Evolutionary conservation across 176 grass and related monocot genomes (phyloP), one percentile per base, ranked within the genome.

Genomic region (Saccharum officinarum): DNA sequence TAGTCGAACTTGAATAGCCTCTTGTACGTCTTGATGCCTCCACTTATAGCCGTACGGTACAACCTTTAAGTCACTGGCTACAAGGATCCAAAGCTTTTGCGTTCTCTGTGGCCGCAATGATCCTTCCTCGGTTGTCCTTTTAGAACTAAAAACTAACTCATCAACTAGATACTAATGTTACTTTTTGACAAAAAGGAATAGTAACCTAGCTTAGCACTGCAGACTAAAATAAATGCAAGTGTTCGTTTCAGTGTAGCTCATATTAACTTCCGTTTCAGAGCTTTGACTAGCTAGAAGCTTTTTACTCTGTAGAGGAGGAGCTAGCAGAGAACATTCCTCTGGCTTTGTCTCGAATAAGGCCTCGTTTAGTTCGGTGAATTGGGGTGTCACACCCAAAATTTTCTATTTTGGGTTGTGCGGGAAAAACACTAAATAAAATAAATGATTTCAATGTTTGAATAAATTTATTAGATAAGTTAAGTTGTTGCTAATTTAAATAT

Each of bases 271-370:
- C 61, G 36, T 78, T 77, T 76, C 3, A 10, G 12, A 34, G 37
- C 10, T 34, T 73, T 42, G 10, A 69, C 62, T 77, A 33, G 1
- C 54, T 23, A 60, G 31, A 55, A 30, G 20, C 47, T n/a, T 25
- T 66, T 23, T 76, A 18, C 10, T 60, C n/a, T n/a, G 0, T 22
- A 0, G 17, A 49, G 4, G 22, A 33, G n/a, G 49, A 33, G 10
- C 38, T 85, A 59, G 45, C 16, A 55, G 17, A 12, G 65, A 85
- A 85, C 18, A 67, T 69, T 85, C 65, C 33, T 57, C 6, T 41
- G 3, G 16, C 46, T 55, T 85, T 77, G n/a, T 2, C 25, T 16
- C 0, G 15, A 77, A 31, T 45, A 37, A 34, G 36, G n/a, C n/a
- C n/a, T n/a, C n/a, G n/a, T n/a, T n/a, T n/a, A n/a, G n/a, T n/a